These are phyloP conservation scores for Cerrena zonata DNA, from an alignment of 1,284 basidiomycete species.

Conservation along the genomic window DNA sequence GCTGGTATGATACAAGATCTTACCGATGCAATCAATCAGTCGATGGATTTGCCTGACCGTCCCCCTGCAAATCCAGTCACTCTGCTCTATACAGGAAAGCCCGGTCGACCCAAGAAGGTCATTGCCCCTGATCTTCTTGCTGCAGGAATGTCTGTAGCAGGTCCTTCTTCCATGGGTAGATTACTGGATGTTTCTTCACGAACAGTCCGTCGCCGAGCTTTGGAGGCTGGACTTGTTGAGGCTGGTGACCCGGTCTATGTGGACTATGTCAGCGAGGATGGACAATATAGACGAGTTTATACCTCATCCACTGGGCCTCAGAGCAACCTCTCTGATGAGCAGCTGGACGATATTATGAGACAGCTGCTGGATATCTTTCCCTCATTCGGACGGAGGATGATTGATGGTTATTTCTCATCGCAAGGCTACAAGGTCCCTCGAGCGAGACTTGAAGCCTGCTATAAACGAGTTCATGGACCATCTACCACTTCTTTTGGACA, in stretches of 20 bases:
- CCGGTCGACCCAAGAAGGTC: too few species aligned
- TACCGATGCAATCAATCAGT: neutral
- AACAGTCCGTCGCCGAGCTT: neutral
- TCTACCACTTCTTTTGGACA: neutral
- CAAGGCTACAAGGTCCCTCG: neutral
- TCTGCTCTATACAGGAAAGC: neutral
- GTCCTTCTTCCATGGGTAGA: neutral
- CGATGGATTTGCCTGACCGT: neutral
- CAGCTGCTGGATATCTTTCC: neutral
- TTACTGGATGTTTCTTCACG: neutral
- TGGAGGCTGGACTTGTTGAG: neutral
- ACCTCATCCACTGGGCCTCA: too few species aligned
- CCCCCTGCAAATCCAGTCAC: neutral
- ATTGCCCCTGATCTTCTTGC: neutral
- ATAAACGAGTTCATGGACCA: neutral
- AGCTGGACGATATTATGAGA: neutral
- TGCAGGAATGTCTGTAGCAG: neutral
- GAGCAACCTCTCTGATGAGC: neutral
- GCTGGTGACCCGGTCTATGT: neutral
- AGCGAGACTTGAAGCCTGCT: neutral
- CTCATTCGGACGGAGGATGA: neutral
- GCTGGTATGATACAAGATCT: neutral
- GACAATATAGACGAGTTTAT: neutral
- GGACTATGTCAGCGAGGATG: neutral
- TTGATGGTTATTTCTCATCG: neutral